A percentile compares a stretch with the other conserved stretches of the same genome.
phyloP scores from a whole-genome alignment of 352 stramenopile species.

The Phytophthora chlamydospora region DNA sequence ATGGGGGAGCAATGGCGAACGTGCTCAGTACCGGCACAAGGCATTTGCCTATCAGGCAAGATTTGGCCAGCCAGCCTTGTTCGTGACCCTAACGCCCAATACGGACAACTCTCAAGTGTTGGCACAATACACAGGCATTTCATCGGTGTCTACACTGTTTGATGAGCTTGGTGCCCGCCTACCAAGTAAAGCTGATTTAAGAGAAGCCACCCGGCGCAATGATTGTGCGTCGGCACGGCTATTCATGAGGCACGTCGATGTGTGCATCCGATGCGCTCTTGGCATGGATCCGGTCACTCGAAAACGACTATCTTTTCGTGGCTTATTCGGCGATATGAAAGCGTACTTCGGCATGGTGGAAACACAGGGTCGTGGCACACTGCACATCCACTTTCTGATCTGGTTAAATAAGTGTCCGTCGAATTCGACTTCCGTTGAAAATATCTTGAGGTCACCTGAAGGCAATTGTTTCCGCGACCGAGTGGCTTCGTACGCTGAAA shows the following conservation, averaged over 20 bases:
- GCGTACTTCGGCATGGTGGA: conserved; percentile 17
- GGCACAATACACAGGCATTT: conserved; percentile 11
- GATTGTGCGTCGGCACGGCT: conserved; percentile 10
- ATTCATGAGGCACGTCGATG: conserved; percentile 18
- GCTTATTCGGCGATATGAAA: conserved; percentile 3
- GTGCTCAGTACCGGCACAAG: conserved; percentile 10
- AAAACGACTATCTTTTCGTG: background rate
- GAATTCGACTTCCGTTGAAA: conserved; percentile 4
- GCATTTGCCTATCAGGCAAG: conserved; percentile 7
- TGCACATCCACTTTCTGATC: conserved; percentile 20
- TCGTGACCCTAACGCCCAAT: conserved; percentile 5
- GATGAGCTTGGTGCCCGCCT: conserved; percentile 1
- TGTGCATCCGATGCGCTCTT: conserved; percentile 3
- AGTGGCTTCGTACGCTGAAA: conserved; percentile 2
- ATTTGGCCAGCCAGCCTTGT: conserved; percentile 3
- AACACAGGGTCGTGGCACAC: conserved; percentile 9
- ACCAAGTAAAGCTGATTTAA: conserved; percentile 10
- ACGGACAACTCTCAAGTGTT: conserved; percentile 8
- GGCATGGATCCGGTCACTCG: conserved; percentile 6
- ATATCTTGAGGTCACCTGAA: background rate
- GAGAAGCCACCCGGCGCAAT: conserved; percentile 2
- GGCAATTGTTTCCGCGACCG: background rate
- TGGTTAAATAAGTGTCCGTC: conserved; percentile 3
- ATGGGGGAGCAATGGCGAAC: conserved; percentile 9
- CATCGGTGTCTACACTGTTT: conserved; percentile 5